Percentiles rank a stretch among this genome's conserved stretches.
phyloP scores from a whole-genome alignment of 768 basidiomycete genomes.

The Podaxis rugospora region DNA sequence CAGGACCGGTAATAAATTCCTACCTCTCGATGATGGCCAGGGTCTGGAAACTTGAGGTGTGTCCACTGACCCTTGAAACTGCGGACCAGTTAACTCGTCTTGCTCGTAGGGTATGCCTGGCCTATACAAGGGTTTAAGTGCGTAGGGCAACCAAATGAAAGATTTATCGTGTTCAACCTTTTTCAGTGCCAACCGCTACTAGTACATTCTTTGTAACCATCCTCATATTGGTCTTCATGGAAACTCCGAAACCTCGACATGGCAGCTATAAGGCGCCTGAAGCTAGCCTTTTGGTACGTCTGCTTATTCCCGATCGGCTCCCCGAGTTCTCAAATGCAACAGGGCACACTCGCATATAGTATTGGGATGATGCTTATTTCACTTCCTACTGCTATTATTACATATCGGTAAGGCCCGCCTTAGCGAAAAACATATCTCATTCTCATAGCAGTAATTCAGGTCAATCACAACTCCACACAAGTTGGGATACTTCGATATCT shows the following conservation, averaged over 20 bases:
- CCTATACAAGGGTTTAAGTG: conserved; percentile 76
- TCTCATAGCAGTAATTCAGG: conserved; percentile 29
- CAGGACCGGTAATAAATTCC: conserved; percentile 71
- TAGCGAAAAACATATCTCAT: background rate
- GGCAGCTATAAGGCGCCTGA: conserved; percentile 63
- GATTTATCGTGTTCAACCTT: background rate
- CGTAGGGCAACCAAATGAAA: conserved; percentile 14
- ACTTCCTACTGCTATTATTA: conserved; percentile 67
- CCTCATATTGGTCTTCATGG: conserved; percentile 54
- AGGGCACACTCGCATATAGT: conserved; percentile 63
- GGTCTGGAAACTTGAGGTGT: conserved; percentile 70
- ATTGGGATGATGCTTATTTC: conserved; percentile 61
- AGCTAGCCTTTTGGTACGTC: conserved; percentile 43
- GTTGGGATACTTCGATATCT: conserved; percentile 56
- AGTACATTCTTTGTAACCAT: conserved; percentile 53
- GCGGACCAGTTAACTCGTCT: background rate
- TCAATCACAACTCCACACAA: conserved; percentile 81
- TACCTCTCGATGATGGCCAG: conserved; percentile 72
- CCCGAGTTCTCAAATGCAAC: conserved; percentile 4
- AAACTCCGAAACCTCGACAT: conserved; percentile 55
- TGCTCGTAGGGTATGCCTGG: conserved; percentile 56
- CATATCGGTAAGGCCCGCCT: conserved; percentile 55
- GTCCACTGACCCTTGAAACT: conserved; percentile 11
- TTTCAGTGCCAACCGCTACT: conserved; percentile 37
- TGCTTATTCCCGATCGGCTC: background rate